Base-by-base conservation (phyloP, 2,329 filamentous ascomycete genomes). In the Dothistroma septosporum region DNA sequence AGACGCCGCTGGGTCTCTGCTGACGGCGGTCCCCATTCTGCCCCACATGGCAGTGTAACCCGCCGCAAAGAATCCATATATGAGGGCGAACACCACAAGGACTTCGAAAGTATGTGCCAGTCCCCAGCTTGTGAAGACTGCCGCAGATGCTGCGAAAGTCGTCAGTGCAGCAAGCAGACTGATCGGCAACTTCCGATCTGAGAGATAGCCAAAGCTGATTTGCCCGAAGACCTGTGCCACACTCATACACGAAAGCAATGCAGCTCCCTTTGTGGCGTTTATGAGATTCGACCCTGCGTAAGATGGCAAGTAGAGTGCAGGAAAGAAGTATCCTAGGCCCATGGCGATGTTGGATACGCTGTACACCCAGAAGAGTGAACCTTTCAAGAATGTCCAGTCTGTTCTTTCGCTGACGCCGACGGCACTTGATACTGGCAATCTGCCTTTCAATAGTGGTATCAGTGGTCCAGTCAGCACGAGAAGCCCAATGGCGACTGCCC, bases 101-200 rank as follows among this genome's bases (percentile, higher is more conserved):
- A 71, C 60, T 0, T 68, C 65, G 64, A 75, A 10, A 58, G 71
- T 73, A 2, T 72, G 71, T 0, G 79, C 74, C 16, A 81, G 68
- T 0, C 80, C 81, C 80, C 81, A 83, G 31, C 78, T 59, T 0
- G 79, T 66, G 57, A 81, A 80, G 0, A 78, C 70, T 0, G 77
- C 75, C 1, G 78, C 9, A 0, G 76, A 76, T 0, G 77, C 78
- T 37, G 80, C 68, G 1, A 77, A 64, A 0, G 75, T 77, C 2
- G 75, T 76, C 28, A 75, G 70, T 48, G 76, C 71, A 19, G 76
- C 73, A 19, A 70, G 64, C 9, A 66, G 4, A 49, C 65, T 62
- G 9, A 72, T 44, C 0, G 66, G 46, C 2, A 66, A 33, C 6
- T 57, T 57, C 4, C 74, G 72, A 58, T 83, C 81, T 5, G 77